Evolutionary conservation across 805 yeast genomes (phyloP), one percentile per base, ranked within the genome.

Genomic region (Diddensiella santjacobensis): DNA sequence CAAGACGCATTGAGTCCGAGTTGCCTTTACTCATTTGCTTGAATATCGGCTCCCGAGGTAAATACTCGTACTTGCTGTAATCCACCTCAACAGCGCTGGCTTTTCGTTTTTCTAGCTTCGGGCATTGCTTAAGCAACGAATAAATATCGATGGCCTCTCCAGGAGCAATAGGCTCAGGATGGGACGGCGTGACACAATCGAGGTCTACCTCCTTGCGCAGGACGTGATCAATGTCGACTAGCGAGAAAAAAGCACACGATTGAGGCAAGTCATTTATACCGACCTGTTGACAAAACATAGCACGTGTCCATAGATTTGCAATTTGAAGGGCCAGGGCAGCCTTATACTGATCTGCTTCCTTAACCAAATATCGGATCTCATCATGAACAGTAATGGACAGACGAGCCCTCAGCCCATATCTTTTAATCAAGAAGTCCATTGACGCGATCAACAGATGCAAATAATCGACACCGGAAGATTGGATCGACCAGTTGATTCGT

Each of bases 391-490:
- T 88, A 8, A 93, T 72, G 54, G 84, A 71, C 47, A 93, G 71
- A 44, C 99, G 69, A 0, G 95, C 96, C 30, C 84, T 77, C 8
- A 95, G 70, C 2, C 70, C 60, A 65, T 80, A 91, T 52, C 73
- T 75, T 35, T 78, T 73, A 36, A 78, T 71, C 57, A 93, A 71
- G 58, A 89, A 87, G 49, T 87, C 86, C 97, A 95, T 90, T 0
- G 96, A 79, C 3, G 88, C 78, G 42, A 91, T 74, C 51, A 93
- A 65, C 36, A 93, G 64, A 63, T 93, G 99, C 45, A 93, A 71
- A 61, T 95, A 93, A 64, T 93, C 99, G 17, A 95, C 99, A 31
- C 99, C 99, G 1, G 96, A 87, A 19, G 96, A 87, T 65, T 93
- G 99, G 62, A 93, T 93, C 0, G 96, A 87, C 99, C 99, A 93